Percentiles rank a stretch among this genome's conserved stretches.
These are phyloP conservation scores for Macrophomina pseudophaseolina DNA, from an alignment of 2,329 filamentous ascomycete genomes.

Conservation along the genomic window DNA sequence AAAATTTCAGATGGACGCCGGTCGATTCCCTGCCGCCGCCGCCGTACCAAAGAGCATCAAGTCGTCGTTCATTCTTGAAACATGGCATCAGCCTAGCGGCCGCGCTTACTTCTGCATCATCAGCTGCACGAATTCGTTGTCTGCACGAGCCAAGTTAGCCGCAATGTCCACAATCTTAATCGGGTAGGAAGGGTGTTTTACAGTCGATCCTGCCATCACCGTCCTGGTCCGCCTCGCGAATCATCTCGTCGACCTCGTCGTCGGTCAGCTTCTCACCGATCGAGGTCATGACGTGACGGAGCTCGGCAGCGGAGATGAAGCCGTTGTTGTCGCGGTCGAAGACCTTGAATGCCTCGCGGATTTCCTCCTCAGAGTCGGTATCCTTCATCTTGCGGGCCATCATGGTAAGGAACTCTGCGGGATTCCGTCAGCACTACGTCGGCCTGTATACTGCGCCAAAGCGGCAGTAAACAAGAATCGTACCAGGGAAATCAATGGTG, in stretches of 20 bases:
- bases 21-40: conserved; percentile 24
- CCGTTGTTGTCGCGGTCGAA: conserved; percentile 71
- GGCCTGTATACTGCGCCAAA: neutral
- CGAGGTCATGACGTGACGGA: conserved; percentile 67
- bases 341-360: conserved; percentile 68
- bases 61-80: conserved; percentile 26
- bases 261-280: conserved; percentile 68
- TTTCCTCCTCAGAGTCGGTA: conserved; percentile 67
- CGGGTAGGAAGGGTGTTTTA: conserved; percentile 41
- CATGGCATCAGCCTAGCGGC: conserved; percentile 11
- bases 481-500: conserved; percentile 68
- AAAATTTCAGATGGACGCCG: conserved; percentile 17
- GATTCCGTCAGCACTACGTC: neutral
- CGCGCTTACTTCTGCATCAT: conserved; percentile 60
- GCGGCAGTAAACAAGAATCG: neutral
- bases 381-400: conserved; percentile 69
- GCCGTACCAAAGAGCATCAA: conserved; percentile 27
- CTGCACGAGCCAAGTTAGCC: conserved; percentile 38
- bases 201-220: conserved; percentile 69
- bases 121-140: conserved; percentile 62
- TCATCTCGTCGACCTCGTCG: conserved; percentile 69
- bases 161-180: neutral
- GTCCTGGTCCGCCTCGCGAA: conserved; percentile 68
- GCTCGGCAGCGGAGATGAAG: conserved; percentile 67
- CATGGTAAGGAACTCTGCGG: conserved; percentile 67